Percentiles rank a stretch among this genome's conserved stretches.
Evolutionary conservation across 768 basidiomycete species (phyloP).

Genomic region (Cystofilobasidium macerans): DNA sequence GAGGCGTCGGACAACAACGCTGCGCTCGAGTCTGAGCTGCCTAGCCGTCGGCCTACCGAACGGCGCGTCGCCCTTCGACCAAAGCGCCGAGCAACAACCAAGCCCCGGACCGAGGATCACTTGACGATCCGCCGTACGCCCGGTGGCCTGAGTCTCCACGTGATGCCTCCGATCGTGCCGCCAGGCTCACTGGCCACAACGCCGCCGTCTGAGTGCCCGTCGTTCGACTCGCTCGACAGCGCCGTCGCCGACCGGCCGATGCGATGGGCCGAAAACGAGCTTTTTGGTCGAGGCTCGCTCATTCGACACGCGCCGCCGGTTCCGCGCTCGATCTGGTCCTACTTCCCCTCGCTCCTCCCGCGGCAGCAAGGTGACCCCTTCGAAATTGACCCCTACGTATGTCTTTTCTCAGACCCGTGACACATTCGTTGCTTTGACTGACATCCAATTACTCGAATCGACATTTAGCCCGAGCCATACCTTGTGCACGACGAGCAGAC

Average conservation of each 20-base stretch:
- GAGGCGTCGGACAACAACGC: neutral
- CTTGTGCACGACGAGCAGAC: slow-evolving; percentile 49
- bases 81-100: neutral
- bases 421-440: neutral
- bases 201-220: slow-evolving; percentile 23
- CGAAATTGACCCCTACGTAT: slow-evolving; percentile 27
- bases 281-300: slow-evolving; percentile 1
- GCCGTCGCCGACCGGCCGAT: slow-evolving; percentile 29
- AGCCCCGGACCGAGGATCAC: neutral
- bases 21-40: neutral
- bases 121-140: neutral
- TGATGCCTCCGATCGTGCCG: slow-evolving; percentile 28
- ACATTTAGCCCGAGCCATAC: slow-evolving; percentile 34
- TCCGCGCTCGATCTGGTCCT: slow-evolving; percentile 9
- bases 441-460: neutral
- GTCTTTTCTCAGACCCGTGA: neutral
- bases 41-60: neutral
- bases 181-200: slow-evolving; percentile 31
- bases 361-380: slow-evolving; percentile 24
- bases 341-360: slow-evolving; percentile 7
- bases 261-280: slow-evolving; percentile 26
- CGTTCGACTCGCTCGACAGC: slow-evolving; percentile 28
- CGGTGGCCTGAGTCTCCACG: slow-evolving; percentile 6
- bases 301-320: neutral
- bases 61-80: neutral